Evolutionary conservation across 169 alveolate species (phyloP).

Genomic region (Cryptosporidium canis): DNA sequence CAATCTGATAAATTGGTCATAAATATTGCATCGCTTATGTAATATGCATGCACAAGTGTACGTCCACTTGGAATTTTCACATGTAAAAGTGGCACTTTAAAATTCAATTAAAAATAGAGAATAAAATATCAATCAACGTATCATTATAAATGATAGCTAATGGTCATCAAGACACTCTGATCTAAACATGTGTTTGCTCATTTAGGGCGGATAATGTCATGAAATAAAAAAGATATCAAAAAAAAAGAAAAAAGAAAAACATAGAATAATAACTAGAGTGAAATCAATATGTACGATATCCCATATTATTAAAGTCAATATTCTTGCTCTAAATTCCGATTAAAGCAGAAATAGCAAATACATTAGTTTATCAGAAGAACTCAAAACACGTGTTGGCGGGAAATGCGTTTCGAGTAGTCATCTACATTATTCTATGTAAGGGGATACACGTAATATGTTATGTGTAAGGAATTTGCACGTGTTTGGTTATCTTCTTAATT

Average conservation of each 20-base stretch:
- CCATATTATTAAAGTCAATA: too few species aligned
- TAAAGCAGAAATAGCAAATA: too few species aligned
- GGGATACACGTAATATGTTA: neutral
- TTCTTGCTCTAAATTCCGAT: too few species aligned
- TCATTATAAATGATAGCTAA: neutral
- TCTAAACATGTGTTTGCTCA: too few species aligned
- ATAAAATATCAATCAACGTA: neutral
- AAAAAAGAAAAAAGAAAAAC: too few species aligned
- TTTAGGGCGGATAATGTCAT: too few species aligned
- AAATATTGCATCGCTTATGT: conserved; percentile 2
- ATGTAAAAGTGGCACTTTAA: neutral
- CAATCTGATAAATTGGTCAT: neutral
- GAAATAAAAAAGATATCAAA: too few species aligned
- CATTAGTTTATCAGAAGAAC: neutral
- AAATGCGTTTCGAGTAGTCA: neutral
- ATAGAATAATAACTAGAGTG: too few species aligned
- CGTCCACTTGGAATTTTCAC: conserved; percentile 33
- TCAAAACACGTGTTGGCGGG: conserved; percentile 21
- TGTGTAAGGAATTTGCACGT: neutral
- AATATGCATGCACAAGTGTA: conserved; percentile 53
- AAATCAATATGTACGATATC: too few species aligned
- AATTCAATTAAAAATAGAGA: neutral
- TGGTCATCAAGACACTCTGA: too few species aligned
- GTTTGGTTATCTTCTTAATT: too few species aligned
- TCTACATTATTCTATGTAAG: neutral